Base-by-base conservation (phyloP, 768 basidiomycete species). In the Hericium rajendrae region DNA sequence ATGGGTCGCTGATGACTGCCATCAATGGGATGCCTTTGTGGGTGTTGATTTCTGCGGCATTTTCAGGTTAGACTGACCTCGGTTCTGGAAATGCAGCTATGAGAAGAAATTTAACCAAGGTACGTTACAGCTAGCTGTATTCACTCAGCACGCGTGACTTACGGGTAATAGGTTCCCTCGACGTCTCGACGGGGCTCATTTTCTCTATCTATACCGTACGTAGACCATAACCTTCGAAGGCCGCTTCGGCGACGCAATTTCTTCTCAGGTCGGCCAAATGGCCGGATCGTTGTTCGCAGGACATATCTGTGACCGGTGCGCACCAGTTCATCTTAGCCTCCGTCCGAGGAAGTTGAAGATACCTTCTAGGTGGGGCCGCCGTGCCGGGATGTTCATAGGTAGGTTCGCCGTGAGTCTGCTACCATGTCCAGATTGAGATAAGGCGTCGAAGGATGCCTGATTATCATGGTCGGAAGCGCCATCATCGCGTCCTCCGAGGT, bases 11-110 rank as follows among this genome's bases (percentile, higher is more conserved):
- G 41, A 54, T 54, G 53, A 54, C 53, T 13, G 53, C 53, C 8
- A 54, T 54, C 53, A 54, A 54, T 26, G 41, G 53, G 20, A 54
- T 54, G 53, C 53, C 53, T 6, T 54, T 54, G 53, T 54, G 26
- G 15, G 53, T 20, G 11, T 46, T 6, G 12, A 24, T 16, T 13
- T 10, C 0, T 8, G 15, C 4, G 6, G 13, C 1, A 13, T 38
- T 20, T 13, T 12, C 12, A 12, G 12, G 13, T n/a, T 10, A 15
- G 3, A 18, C 51, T 20, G 11, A 53, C 11, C 26, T n/a, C 24
- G 40, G 3, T 9, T n/a, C 12, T 22, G 52, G 50, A 3, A 32
- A 38, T 38, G 6, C 18, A 54, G 53, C n/a, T 54, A 54, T 26
- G 40, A 54, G 24, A 16, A 16, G 15, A 41, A 43, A 12, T 54